Base-by-base conservation (phyloP, 2,329 filamentous ascomycete genomes). In the Fusarium sp. region DNA sequence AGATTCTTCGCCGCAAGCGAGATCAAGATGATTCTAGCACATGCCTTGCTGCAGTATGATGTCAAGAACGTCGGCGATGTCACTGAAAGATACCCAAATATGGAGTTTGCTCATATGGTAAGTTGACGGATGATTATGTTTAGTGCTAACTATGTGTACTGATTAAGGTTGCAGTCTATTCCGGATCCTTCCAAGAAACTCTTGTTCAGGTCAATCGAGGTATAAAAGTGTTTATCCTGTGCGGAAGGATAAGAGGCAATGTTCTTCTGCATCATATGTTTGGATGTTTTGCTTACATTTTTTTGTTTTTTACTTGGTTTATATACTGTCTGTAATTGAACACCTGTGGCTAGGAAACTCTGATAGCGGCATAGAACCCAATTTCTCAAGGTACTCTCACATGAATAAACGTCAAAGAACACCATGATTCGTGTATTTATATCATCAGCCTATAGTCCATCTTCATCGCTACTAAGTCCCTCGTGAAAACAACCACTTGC, bases 51-150 rank as follows among this genome's bases (percentile, higher is more conserved):
- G 2, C 17, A 24, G 2, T 52, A 52, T 20, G 13, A 26, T 34
- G 12, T 34, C 12, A 52, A 24, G 30, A 52, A 34, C 6, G 3
- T 15, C 0, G 30, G 30, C 4, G 30, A 20, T 6, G 3, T 4
- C 1, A 8, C 12, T 20, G n/a, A 15, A 20, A 4, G 48, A 20
- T 52, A 24, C n/a, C 30, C 48, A 0, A 52, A 52, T 2, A 24
- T 52, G 12, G 48, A 52, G 9, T 52, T 52, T 26, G 30, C 30
- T 52, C n/a, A 52, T 52, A 34, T 34, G 48, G 48, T 52, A 34
- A 11, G 48, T 20, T 2, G 6, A 12, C 13, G n/a, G 0, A 52
- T 20, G n/a, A 26, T 2, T 8, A 13, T 4, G 8, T 18, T 1
- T 8, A 18, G 15, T 14, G 8, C 4, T 15, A 4, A 18, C 2